Evolutionary conservation across 768 basidiomycete genomes (phyloP), one percentile per base, ranked within the genome.

Genomic region (button mushroom (Agaricus bisporus)): DNA sequence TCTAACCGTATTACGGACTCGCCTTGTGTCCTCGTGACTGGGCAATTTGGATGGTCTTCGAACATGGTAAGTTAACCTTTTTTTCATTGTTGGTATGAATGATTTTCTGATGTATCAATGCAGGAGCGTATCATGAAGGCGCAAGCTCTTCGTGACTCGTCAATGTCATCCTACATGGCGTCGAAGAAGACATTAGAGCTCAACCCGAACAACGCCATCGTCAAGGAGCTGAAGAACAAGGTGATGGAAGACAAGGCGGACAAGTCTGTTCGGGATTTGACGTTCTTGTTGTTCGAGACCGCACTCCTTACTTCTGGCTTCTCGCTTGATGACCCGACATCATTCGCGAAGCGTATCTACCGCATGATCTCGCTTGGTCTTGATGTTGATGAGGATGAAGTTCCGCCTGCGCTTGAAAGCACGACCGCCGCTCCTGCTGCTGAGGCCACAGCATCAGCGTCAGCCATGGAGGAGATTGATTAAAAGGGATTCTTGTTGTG

Each of bases 141-240:
- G 11, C 95, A 98, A 73, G 95, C 95, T 28, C 83, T 95, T 53
- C 90, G 93, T 58, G 93, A 95, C 69, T 91, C 91, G 15, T 92
- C 89, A 56, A 95, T 95, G 95, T 97, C 94, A 22, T 95, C 93
- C 22, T 98, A 98, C 81, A 98, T 98, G 95, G 91, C 92, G 26
- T 90, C 87, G 56, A 95, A 95, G 81, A 97, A 97, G 86, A 97
- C 95, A 8, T 82, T 98, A 57, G 95, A 98, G 76, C 82, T 98
- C 60, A 97, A 98, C 82, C 88, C 92, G 32, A 71, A 68, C 60
- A 93, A 98, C 76, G 73, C 90, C 41, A 95, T 98, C 75, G 77
- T 99, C 74, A 93, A 91, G 79, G 95, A 98, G 75, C 80, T 99
- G 65, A 94, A 86, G 80, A 82, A 82, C 63, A 95, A 97, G 78